phyloP scores from a whole-genome alignment of 805 yeast genomes.

The Starmerella tilneyi region DNA sequence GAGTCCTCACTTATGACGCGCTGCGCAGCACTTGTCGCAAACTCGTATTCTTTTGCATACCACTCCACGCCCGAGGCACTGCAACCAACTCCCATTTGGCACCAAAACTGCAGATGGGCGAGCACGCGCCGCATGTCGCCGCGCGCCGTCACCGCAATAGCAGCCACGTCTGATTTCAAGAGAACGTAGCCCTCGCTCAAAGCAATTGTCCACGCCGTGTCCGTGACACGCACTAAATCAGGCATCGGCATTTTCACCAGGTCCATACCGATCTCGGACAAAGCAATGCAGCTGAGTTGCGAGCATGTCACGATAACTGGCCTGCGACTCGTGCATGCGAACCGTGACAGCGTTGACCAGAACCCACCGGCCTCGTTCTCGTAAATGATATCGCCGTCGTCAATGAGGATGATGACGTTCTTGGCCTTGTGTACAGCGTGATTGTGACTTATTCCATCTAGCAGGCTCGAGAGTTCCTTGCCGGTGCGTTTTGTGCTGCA shows the following conservation, averaged over 20 bases:
- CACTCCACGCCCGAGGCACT: constrained; percentile 29
- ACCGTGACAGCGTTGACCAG: constrained; percentile 61
- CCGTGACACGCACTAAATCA: constrained; percentile 19
- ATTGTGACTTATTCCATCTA: constrained; percentile 76
- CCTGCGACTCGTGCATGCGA: constrained; percentile 50
- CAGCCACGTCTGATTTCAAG: constrained; percentile 17
- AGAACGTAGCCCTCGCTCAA: constrained; percentile 32
- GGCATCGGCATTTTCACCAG: constrained; percentile 4
- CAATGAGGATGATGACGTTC: constrained; percentile 64
- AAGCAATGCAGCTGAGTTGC: constrained; percentile 30
- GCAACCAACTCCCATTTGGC: constrained; percentile 32
- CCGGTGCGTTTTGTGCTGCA: constrained; percentile 63
- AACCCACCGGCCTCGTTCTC: constrained; percentile 61
- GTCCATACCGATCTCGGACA: constrained; percentile 6
- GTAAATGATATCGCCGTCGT: constrained; percentile 75
- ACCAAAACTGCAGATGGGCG: constrained; percentile 30
- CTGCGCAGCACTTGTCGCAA: neutral
- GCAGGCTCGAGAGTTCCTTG: constrained; percentile 51
- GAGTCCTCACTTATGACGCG: constrained; percentile 26
- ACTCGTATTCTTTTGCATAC: constrained; percentile 25
- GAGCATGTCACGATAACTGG: constrained; percentile 63
- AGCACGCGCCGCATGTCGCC: constrained; percentile 30
- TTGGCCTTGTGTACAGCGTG: constrained; percentile 55
- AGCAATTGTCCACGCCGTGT: constrained; percentile 29
- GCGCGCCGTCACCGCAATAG: constrained; percentile 16